Evolutionary conservation across 306 rosid genomes (phyloP).

Genomic region (Prunus davidiana): DNA sequence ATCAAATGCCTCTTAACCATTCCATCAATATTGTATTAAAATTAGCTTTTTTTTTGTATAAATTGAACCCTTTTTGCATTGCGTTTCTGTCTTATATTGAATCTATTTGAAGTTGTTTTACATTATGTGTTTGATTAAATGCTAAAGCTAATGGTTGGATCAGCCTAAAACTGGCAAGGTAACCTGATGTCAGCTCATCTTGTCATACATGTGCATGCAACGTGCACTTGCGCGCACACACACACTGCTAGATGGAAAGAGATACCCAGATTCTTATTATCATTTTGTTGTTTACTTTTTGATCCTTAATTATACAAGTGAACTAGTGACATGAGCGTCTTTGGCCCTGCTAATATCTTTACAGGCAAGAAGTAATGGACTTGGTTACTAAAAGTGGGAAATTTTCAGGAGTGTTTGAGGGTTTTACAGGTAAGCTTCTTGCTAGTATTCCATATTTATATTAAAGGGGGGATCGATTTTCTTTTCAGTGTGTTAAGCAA

Average conservation of each 20-base stretch:
- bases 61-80: no score
- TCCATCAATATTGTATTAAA: neutral
- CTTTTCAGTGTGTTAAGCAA: neutral
- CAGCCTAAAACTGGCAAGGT: neutral
- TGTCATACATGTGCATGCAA: neutral
- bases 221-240: neutral
- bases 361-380: conserved; percentile 97
- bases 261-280: neutral
- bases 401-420: conserved; percentile 65
- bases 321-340: neutral
- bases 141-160: neutral
- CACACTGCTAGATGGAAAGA: neutral
- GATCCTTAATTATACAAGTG: neutral
- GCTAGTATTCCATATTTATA: conserved; percentile 2
- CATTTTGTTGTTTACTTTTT: neutral
- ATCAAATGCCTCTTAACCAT: neutral
- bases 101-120: neutral
- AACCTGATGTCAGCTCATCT: neutral
- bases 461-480: neutral
- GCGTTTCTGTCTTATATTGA: no score
- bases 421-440: conserved; percentile 58
- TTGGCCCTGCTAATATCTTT: conserved; percentile 20
- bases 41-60: no score
- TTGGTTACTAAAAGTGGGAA: conserved; percentile 73
- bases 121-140: neutral